These are phyloP conservation scores for Leccinellum rugosiceps DNA, from an alignment of 768 basidiomycete genomes.

Conservation along the genomic window DNA sequence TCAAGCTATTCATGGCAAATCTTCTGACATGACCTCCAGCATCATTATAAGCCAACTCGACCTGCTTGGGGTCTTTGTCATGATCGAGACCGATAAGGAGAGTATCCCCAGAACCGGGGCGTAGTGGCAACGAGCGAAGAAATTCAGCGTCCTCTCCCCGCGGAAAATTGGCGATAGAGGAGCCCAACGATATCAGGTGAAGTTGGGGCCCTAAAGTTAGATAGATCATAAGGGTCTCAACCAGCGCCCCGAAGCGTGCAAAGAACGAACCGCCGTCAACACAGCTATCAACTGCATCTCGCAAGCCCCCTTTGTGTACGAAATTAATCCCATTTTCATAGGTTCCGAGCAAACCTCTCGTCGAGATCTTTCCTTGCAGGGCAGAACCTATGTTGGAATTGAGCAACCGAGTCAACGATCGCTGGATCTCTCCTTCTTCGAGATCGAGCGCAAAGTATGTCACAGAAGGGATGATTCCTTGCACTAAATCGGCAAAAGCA, in stretches of 20 bases:
- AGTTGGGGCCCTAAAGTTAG: slow-evolving; percentile 45
- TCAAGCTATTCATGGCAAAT: slow-evolving; percentile 87
- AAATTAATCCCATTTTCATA: slow-evolving; percentile 87
- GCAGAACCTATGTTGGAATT: slow-evolving; percentile 57
- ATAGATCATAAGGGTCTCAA: slow-evolving; percentile 29
- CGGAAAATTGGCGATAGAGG: slow-evolving; percentile 86
- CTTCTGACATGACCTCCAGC: slow-evolving; percentile 61
- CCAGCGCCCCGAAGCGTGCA: slow-evolving; percentile 10
- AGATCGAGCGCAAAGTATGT: slow-evolving; percentile 93
- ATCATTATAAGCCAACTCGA: slow-evolving; percentile 91
- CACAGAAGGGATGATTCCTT: slow-evolving; percentile 46
- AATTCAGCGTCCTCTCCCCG: slow-evolving; percentile 69
- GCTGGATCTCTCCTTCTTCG: slow-evolving; percentile 79
- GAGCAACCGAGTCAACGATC: slow-evolving; percentile 68
- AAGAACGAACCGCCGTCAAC: neutral
- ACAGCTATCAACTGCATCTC: neutral
- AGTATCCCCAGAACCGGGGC: slow-evolving; percentile 73
- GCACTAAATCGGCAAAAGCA: slow-evolving; percentile 59
- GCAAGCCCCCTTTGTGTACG: slow-evolving; percentile 45
- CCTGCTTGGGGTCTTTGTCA: slow-evolving; percentile 58
- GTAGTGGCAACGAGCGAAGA: slow-evolving; percentile 74
- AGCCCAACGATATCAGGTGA: slow-evolving; percentile 89
- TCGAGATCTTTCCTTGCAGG: slow-evolving; percentile 68
- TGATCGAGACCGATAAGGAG: slow-evolving; percentile 89
- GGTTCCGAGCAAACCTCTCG: slow-evolving; percentile 91